Percentiles rank a stretch among this genome's conserved stretches.
Conservation (phyloP, 257 asterid species). For the Avicennia marina region DNA sequence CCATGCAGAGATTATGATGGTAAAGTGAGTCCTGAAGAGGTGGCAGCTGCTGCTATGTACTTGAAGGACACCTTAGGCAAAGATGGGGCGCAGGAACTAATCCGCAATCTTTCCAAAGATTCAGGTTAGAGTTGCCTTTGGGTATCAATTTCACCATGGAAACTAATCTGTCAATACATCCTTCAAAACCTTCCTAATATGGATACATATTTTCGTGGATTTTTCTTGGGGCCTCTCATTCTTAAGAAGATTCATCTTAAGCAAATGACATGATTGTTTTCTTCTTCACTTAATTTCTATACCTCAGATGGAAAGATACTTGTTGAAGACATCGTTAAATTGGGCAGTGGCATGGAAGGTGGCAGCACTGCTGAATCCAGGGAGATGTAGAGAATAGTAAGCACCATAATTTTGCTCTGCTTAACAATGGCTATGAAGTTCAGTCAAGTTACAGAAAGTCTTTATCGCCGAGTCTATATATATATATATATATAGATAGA, state of each 20-base stretch:
- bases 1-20: slow-evolving; percentile 72
- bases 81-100: slow-evolving; percentile 77
- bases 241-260: not conserved
- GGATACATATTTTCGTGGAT: not conserved
- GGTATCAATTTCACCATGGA: not conserved
- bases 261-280: too few species aligned
- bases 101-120: slow-evolving; percentile 82
- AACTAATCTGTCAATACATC: not conserved
- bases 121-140: slow-evolving; percentile 36
- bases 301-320: slow-evolving; percentile 83
- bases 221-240: not conserved
- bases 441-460: too few species aligned
- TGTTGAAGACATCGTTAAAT: slow-evolving; percentile 79
- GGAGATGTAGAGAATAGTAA: slow-evolving; percentile 25
- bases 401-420: too few species aligned
- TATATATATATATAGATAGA: too few species aligned
- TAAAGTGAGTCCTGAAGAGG: slow-evolving; percentile 83
- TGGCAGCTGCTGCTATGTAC: slow-evolving; percentile 76
- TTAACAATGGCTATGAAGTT: too few species aligned
- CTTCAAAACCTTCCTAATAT: too few species aligned
- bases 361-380: slow-evolving; percentile 36
- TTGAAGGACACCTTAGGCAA: slow-evolving; percentile 80
- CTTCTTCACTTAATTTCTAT: slow-evolving; percentile 5
- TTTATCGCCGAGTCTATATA: too few species aligned
- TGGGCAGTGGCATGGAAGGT: slow-evolving; percentile 63